A percentile compares a stretch with the other conserved stretches of the same genome.
Conservation (phyloP, 1,284 basidiomycete species). For the Meripilus lineatus region DNA sequence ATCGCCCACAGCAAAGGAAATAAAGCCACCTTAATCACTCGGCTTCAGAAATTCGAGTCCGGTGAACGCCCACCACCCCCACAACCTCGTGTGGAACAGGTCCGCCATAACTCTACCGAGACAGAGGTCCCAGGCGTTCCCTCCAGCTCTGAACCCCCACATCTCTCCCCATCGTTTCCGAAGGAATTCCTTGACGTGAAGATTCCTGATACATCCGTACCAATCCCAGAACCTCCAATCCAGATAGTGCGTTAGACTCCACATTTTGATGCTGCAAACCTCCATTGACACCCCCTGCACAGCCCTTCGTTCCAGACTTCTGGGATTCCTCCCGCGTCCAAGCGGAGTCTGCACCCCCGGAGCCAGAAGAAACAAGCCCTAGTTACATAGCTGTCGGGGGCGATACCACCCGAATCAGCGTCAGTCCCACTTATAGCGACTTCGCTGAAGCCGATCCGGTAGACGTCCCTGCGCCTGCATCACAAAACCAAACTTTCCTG, state of each 20-base stretch:
- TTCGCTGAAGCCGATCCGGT: slow-evolving; percentile 11
- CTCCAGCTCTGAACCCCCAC: slow-evolving; percentile 18
- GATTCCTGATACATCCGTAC: slow-evolving; percentile 51
- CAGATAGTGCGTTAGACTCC: slow-evolving; percentile 52
- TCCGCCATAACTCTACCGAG: slow-evolving; percentile 31
- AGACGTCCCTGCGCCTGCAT: slow-evolving; percentile 4
- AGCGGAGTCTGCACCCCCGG: slow-evolving; percentile 22
- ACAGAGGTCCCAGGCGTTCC: slow-evolving; percentile 26
- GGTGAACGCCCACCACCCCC: slow-evolving; percentile 20
- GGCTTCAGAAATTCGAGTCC: slow-evolving; percentile 51
- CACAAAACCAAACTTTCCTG: slow-evolving; percentile 18
- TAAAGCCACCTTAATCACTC: slow-evolving; percentile 51
- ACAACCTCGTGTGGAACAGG: slow-evolving; percentile 18
- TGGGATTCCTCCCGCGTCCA: slow-evolving; percentile 55
- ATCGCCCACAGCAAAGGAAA: slow-evolving; percentile 45
- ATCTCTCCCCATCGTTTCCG: slow-evolving; percentile 18
- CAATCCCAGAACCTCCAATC: slow-evolving; percentile 37
- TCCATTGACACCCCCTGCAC: slow-evolving; percentile 9
- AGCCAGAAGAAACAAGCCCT: slow-evolving; percentile 37
- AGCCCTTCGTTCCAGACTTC: slow-evolving; percentile 74
- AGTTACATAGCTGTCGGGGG: slow-evolving; percentile 74
- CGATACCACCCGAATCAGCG: slow-evolving; percentile 54
- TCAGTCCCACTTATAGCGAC: slow-evolving; percentile 61
- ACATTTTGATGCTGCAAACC: slow-evolving; percentile 8
- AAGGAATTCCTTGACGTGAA: slow-evolving; percentile 41